Evolutionary conservation across 2,329 filamentous ascomycete genomes (phyloP), one percentile per base, ranked within the genome.

Genomic region (Epichloe sylvatica): DNA sequence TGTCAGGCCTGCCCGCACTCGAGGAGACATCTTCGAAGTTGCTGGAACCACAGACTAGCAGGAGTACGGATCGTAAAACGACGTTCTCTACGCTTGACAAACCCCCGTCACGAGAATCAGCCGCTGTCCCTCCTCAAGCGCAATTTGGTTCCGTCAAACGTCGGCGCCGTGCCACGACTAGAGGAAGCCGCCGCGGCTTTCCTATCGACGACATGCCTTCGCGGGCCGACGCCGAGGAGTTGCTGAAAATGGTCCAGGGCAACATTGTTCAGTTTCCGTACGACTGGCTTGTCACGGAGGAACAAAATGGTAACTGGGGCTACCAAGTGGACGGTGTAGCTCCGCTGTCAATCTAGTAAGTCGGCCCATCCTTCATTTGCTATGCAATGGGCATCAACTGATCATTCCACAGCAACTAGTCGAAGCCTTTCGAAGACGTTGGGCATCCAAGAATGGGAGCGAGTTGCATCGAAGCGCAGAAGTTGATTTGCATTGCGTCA

Each of bases 251-350:
- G 70, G 77, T 92, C 25, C 91, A 97, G 65, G 92, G 92, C 1
- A 82, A 90, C 63, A 66, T 98, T 47, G 90, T 98, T 25, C 72
- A 87, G 55, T 98, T 94, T 73, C 92, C 92, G 5, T 95, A 97
- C 66, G 88, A 98, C 60, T 98, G 94, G 89, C 78, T 95, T 49
- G 78, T 85, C 58, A 85, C 83, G 50, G 92, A 97, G 69, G 92
- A 97, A 71, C 80, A 83, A 61, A 90, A 88, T 56, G 87, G 89
- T 50, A 94, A 96, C 63, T 98, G 92, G 92, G 77, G 96, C 54
- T 97, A 95, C 68, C 88, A 91, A 62, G 87, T 97, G 50, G 92
- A 98, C 66, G 84, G 94, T 66, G 83, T 98, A 63, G 94, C 92
- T 59, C 92, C 92, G 50, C 74, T 98, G 68, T 89, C 96, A 70